phyloP scores from a whole-genome alignment of 352 stramenopile species.

The Pythium graminicola region DNA sequence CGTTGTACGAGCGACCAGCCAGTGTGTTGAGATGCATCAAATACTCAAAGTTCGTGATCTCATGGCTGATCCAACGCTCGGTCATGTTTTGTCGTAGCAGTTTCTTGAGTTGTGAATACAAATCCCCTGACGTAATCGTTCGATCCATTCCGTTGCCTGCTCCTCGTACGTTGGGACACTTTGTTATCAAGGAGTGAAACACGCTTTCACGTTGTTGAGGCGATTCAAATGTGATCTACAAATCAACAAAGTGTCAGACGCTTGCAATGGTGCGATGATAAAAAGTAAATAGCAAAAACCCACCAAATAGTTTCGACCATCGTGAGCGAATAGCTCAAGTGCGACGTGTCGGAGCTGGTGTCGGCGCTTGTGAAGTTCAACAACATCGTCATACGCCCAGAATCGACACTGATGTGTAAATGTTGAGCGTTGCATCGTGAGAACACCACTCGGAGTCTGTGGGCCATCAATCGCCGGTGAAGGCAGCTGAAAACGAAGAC shows the following conservation, averaged over 20 bases:
- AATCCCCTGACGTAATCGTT: constrained; percentile 33
- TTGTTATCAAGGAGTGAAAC: constrained; percentile 69
- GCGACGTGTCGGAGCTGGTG: constrained; percentile 71
- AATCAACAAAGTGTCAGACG: background rate
- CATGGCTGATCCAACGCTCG: constrained; percentile 60
- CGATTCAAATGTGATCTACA: constrained; percentile 64
- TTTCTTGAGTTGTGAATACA: constrained; percentile 67
- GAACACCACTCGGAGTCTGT: constrained; percentile 11
- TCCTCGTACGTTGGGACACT: constrained; percentile 62
- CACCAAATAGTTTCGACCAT: constrained; percentile 73
- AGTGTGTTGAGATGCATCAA: constrained; percentile 95
- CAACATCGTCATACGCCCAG: constrained; percentile 68
- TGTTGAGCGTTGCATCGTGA: constrained; percentile 28
- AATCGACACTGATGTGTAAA: constrained; percentile 60
- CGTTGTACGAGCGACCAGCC: constrained; percentile 95
- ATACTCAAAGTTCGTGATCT: constrained; percentile 93
- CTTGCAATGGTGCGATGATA: no score
- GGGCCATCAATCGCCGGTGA: constrained; percentile 8
- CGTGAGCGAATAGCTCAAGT: constrained; percentile 66
- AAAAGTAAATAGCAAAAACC: constrained; percentile 3
- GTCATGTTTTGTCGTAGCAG: constrained; percentile 70
- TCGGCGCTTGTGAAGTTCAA: constrained; percentile 67
- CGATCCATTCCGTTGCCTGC: constrained; percentile 57
- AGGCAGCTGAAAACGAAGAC: constrained; percentile 28
- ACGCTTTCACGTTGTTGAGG: constrained; percentile 50